phyloP scores from a whole-genome alignment of 2,329 filamentous ascomycete genomes.

The Neurospora sp. region DNA sequence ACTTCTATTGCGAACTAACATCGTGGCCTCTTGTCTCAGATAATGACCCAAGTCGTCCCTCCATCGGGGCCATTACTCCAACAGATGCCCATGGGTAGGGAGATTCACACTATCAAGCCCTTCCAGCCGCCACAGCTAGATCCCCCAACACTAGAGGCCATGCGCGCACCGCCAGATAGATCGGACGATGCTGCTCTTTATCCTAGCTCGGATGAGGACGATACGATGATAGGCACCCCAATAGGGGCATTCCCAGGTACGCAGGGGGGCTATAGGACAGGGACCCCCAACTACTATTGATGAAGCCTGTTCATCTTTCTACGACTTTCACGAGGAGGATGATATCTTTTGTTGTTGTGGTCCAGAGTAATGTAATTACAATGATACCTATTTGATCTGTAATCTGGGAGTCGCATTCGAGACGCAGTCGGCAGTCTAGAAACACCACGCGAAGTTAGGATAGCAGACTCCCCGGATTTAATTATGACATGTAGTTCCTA shows the following conservation, averaged over 20 bases:
- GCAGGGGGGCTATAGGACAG: constrained; percentile 29
- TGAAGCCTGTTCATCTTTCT: neutral
- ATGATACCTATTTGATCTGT: neutral
- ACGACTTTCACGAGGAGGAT: neutral
- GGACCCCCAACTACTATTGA: constrained; percentile 29
- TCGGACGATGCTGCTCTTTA: constrained; percentile 32
- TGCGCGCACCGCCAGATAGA: constrained; percentile 44
- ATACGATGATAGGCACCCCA: constrained; percentile 21
- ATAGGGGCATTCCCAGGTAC: constrained; percentile 44
- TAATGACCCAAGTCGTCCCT: constrained; percentile 72
- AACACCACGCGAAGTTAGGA: neutral
- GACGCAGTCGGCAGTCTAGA: neutral
- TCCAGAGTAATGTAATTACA: neutral
- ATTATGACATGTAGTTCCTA: neutral
- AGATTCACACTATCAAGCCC: constrained; percentile 65
- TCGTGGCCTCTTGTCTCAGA: constrained; percentile 33
- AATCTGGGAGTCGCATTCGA: neutral
- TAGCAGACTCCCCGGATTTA: neutral
- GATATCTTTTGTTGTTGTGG: neutral
- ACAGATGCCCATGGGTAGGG: constrained; percentile 77
- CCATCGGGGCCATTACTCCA: constrained; percentile 61
- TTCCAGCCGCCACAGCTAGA: constrained; percentile 60
- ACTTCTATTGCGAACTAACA: neutral
- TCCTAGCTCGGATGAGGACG: constrained; percentile 36
- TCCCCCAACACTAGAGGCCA: constrained; percentile 50